phyloP scores from a whole-genome alignment of 148 eudicot genomes.

The Talinum fruticosum region DNA sequence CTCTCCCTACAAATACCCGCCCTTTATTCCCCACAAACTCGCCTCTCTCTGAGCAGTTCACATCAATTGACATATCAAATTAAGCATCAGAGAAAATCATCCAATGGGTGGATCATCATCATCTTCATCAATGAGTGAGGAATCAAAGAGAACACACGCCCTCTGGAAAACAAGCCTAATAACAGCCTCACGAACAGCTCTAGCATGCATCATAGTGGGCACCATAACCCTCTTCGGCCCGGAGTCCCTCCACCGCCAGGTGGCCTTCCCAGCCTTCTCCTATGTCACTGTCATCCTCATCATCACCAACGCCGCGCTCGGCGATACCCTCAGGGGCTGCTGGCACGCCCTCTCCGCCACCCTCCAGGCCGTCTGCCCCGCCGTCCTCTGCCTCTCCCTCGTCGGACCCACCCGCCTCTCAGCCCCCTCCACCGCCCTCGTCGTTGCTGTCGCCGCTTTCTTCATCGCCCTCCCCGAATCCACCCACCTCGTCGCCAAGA shows the following conservation, averaged over 20 bases:
- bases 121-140: constrained; percentile 21
- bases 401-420: constrained; percentile 54
- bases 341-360: constrained; percentile 56
- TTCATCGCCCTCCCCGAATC: constrained; percentile 50
- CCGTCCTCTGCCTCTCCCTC: constrained; percentile 50
- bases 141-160: constrained; percentile 30
- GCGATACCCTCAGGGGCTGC: constrained; percentile 62
- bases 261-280: constrained; percentile 61
- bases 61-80: neutral
- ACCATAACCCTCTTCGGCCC: constrained; percentile 54
- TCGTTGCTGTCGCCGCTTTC: constrained; percentile 44
- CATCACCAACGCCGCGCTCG: constrained; percentile 56
- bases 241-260: constrained; percentile 17
- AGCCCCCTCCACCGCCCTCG: constrained; percentile 37
- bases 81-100: too few relatives aligned
- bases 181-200: constrained; percentile 57
- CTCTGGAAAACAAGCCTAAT: constrained; percentile 45
- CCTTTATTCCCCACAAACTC: constrained; percentile 7
- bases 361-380: constrained; percentile 45
- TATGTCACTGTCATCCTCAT: constrained; percentile 62
- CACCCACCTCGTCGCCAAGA: constrained; percentile 50
- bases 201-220: constrained; percentile 64
- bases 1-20: constrained; percentile 27
- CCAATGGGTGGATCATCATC: neutral
- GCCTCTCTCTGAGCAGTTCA: neutral